phyloP scores from a whole-genome alignment of 257 asterid species.

The Nicotiana paniculata region DNA sequence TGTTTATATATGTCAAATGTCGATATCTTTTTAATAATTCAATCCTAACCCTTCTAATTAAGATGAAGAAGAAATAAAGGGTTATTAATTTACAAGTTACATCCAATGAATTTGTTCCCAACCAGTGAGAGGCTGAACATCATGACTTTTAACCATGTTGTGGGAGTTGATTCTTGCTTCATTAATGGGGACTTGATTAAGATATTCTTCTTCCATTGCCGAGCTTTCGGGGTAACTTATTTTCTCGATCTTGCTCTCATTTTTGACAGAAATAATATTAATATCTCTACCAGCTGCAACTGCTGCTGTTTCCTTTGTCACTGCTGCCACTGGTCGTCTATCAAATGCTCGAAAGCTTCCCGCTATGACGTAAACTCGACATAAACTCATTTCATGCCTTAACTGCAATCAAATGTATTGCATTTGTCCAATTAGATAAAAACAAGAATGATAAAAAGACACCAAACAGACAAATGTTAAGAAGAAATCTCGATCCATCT shows the following conservation, averaged over 20 bases:
- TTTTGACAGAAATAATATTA: background rate
- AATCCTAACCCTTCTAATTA: background rate
- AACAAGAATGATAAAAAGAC: background rate
- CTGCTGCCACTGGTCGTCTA: constrained; percentile 30
- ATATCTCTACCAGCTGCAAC: background rate
- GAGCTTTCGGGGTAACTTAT: background rate
- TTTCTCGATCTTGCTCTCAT: background rate
- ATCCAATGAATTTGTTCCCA: background rate
- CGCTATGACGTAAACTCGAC: constrained; percentile 61
- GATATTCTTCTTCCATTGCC: background rate
- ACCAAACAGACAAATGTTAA: background rate
- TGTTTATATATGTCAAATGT: too few relatives aligned
- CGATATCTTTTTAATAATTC: too few relatives aligned
- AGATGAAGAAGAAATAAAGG: background rate
- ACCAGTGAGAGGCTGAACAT: background rate
- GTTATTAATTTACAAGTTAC: background rate
- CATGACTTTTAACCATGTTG: background rate
- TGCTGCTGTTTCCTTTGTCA: background rate
- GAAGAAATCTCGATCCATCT: background rate
- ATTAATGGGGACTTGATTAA: constrained; percentile 1
- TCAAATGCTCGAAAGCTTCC: constrained; percentile 68
- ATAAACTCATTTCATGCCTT: constrained; percentile 63
- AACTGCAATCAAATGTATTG: constrained; percentile 33
- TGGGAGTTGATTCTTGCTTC: background rate
- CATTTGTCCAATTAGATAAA: too few relatives aligned